Evolutionary conservation across 306 rosid genomes (phyloP).

Genomic region (Sphenostylis stenocarpa): DNA sequence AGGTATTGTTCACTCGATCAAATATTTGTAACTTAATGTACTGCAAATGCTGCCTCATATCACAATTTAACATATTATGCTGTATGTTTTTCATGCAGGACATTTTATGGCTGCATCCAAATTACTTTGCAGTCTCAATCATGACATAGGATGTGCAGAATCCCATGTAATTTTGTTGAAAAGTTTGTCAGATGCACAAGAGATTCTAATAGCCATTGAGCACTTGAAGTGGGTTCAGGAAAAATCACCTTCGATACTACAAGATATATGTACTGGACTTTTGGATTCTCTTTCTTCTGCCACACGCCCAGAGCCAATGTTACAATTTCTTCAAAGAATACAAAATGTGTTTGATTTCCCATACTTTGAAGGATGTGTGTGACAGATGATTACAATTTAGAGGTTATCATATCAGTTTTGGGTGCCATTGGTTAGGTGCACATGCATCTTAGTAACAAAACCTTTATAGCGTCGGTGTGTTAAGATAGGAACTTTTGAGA

Average conservation of each 20-base stretch:
- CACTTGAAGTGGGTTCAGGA: constrained; percentile 63
- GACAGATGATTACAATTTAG: not conserved
- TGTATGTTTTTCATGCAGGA: constrained; percentile 54
- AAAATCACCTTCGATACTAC: constrained; percentile 54
- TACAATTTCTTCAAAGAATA: constrained; percentile 56
- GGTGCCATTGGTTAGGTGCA: not conserved
- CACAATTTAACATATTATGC: not conserved
- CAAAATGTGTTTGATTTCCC: constrained; percentile 40
- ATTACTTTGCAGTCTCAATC: constrained; percentile 54
- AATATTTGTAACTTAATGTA: not conserved
- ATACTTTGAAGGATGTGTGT: constrained; percentile 28
- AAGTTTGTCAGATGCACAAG: constrained; percentile 60
- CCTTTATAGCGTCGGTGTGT: not conserved
- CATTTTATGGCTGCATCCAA: constrained; percentile 61
- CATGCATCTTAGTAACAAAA: not conserved
- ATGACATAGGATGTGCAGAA: constrained; percentile 41
- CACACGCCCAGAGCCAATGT: constrained; percentile 48
- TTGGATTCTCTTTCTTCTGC: constrained; percentile 65
- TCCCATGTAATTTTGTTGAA: constrained; percentile 67
- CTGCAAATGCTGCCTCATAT: not conserved
- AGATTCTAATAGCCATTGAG: constrained; percentile 54
- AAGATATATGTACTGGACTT: constrained; percentile 55
- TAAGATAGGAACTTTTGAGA: not conserved
- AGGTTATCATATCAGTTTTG: constrained; percentile 3
- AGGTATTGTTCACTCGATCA: constrained; percentile 48